Base-by-base conservation (phyloP, 768 basidiomycete genomes). In the Mycena sanguinolenta region DNA sequence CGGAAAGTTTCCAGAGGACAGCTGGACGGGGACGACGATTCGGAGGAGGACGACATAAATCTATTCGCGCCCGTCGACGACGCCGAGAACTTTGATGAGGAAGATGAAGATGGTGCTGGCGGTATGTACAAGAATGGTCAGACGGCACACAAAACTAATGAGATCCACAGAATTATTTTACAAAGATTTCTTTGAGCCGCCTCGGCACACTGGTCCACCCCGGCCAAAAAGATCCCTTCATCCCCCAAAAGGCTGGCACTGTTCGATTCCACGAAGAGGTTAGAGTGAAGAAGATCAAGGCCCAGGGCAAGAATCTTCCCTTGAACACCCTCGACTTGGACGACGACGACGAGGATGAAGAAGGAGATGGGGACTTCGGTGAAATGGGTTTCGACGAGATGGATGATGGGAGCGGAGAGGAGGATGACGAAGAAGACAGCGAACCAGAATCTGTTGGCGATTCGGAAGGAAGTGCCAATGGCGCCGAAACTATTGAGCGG, bases 241-340 rank as follows among this genome's bases (percentile, higher is more conserved):
- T 65, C 65, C 52, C 74, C 10, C 52, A 70, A 58, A 78, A 80
- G 63, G 46, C 81, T 39, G 81, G 83, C 46, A 88, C 85, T 65
- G 95, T 96, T 14, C 90, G 92, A 25, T 97, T 97, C 78, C 87
- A 91, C 75, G 92, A 95, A 5, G 86, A 91, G 75, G 95, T 97
- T 30, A 84, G 89, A 42, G 92, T 96, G 42, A 95, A 91, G 82
- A 92, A 88, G 54, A 95, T 96, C 76, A 91, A 91, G 74, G 83
- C 91, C 1, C 88, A 89, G 25, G 92, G 92, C 4, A 94, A 88
- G 77, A 89, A 88, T 55, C 81, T 88, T 63, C 88, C 91, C 5
- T 75, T 92, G 25, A 86, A 81, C 10, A 72, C 77, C 21, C 80
- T 85, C 75, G 79, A 76, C 34, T 77, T 76, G 0, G 79, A 78